Conservation (phyloP, 2,329 filamentous ascomycete species). For the Hymenoscyphus repandus region DNA sequence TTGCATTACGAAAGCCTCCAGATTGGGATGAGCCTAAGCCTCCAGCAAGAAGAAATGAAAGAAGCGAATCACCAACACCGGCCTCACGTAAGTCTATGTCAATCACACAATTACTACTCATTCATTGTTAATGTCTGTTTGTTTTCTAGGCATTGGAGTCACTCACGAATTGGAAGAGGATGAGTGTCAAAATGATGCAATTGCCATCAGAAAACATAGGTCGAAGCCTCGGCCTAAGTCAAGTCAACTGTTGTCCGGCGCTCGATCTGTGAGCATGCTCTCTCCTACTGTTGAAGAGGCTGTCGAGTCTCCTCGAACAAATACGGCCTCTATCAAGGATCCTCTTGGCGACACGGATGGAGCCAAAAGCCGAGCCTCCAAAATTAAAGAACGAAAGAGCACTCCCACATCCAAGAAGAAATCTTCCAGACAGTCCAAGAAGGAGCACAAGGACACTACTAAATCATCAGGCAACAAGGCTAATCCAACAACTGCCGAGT, state of each 20-base stretch:
- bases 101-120: neutral
- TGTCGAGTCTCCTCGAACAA: neutral
- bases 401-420: neutral
- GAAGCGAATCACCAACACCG: conserved; percentile 34
- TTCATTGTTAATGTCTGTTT: neutral
- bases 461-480: no score
- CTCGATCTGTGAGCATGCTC: conserved; percentile 21
- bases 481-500: neutral
- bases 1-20: conserved; percentile 34
- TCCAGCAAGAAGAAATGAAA: conserved; percentile 18
- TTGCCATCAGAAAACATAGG: conserved; percentile 25
- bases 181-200: conserved; percentile 7
- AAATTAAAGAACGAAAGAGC: neutral
- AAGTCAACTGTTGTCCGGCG: conserved; percentile 17
- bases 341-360: neutral
- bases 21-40: conserved; percentile 31
- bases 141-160: conserved; percentile 4
- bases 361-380: conserved; percentile 11
- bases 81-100: conserved; percentile 25
- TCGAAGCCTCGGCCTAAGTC: conserved; percentile 19
- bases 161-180: neutral
- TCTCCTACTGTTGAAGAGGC: conserved; percentile 24
- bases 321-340: neutral
- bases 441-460: neutral
- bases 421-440: neutral